These are phyloP conservation scores for Artemisia annua DNA, from an alignment of 129 eudicot species.

Conservation along the genomic window DNA sequence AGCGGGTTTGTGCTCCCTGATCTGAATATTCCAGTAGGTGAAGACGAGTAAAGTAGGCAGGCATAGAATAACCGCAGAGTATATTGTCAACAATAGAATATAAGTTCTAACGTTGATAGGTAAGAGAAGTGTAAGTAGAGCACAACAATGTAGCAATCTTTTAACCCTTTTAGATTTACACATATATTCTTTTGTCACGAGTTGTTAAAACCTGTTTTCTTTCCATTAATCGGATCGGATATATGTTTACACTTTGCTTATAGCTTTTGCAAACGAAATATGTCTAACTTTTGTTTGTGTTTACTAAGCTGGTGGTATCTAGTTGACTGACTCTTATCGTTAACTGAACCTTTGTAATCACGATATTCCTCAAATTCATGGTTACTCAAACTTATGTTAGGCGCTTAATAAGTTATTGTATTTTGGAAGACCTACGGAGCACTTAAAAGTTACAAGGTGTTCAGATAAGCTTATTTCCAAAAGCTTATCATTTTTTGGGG, in stretches of 20 bases:
- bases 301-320: not conserved
- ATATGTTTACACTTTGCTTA: conserved; percentile 3
- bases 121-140: conserved; percentile 35
- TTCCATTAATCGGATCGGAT: not conserved
- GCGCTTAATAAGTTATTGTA: too few species aligned
- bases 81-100: conserved; percentile 38
- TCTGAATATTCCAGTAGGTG: conserved; percentile 36
- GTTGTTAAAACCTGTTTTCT: not conserved
- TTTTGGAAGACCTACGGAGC: too few species aligned
- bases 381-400: too few species aligned
- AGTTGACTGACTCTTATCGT: not conserved
- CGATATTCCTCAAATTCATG: not conserved
- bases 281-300: not conserved
- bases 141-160: conserved; percentile 32
- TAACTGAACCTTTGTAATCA: not conserved
- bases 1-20: conserved; percentile 33
- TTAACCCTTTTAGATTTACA: conserved; percentile 23
- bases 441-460: too few species aligned
- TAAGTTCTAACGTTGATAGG: conserved; percentile 41
- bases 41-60: conserved; percentile 28
- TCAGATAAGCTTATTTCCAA: too few species aligned
- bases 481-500: too few species aligned
- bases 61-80: conserved; percentile 35
- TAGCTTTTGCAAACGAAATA: not conserved
- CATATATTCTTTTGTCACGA: conserved; percentile 27